phyloP scores from a whole-genome alignment of 1,284 basidiomycete genomes.

The Moesziomyces sp. region DNA sequence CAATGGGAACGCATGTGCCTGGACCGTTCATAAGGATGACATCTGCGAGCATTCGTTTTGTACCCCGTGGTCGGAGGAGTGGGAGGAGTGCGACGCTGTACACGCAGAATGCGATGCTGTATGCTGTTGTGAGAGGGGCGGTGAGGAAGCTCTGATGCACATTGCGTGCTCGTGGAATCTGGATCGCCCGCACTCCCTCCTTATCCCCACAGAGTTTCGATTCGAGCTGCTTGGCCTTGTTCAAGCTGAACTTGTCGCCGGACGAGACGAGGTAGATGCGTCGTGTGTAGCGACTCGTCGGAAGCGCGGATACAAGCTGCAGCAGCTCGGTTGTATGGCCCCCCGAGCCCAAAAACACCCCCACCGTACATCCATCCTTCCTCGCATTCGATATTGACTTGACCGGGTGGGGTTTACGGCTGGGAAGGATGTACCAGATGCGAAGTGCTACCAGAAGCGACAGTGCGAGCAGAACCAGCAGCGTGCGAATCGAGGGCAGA shows the following conservation, averaged over 20 bases:
- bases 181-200: constrained; percentile 16
- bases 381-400: neutral
- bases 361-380: constrained; percentile 63
- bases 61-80: neutral
- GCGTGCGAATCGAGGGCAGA: constrained; percentile 15
- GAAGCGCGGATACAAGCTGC: constrained; percentile 78
- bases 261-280: constrained; percentile 85
- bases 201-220: constrained; percentile 53
- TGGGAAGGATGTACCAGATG: constrained; percentile 27
- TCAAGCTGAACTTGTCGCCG: constrained; percentile 81
- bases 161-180: constrained; percentile 82
- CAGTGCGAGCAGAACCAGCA: neutral
- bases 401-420: neutral
- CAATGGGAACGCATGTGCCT: constrained; percentile 88
- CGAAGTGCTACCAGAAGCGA: constrained; percentile 8
- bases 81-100: constrained; percentile 48
- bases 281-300: constrained; percentile 79
- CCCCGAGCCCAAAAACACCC: constrained; percentile 76
- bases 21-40: constrained; percentile 92
- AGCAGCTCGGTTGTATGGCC: constrained; percentile 94
- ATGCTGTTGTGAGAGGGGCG: constrained; percentile 43
- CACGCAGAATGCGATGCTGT: constrained; percentile 44
- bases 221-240: constrained; percentile 80
- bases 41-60: constrained; percentile 71
- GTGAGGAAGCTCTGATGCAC: constrained; percentile 61